Evolutionary conservation across 1,284 basidiomycete species (phyloP).

Genomic region (Binderoboletus segoi): DNA sequence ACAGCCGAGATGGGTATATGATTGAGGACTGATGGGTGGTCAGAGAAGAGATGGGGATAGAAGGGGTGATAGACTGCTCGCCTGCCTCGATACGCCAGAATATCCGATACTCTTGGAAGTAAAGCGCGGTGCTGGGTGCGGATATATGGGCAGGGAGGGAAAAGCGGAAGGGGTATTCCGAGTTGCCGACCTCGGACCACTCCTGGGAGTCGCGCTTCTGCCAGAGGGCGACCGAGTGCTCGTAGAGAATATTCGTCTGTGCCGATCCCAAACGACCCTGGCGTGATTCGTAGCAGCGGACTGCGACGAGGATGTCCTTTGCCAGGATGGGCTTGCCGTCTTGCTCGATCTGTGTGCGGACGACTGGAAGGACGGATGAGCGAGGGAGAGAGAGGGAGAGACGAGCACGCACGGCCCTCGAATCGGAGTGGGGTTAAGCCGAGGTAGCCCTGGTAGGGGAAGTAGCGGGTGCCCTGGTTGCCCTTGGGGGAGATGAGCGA

Average conservation of each 20-base stretch:
- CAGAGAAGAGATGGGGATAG: conserved; percentile 12
- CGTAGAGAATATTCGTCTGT: conserved; percentile 66
- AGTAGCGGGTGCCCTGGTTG: conserved; percentile 69
- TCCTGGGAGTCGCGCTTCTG: conserved; percentile 57
- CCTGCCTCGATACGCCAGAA: conserved; percentile 83
- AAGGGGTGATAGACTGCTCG: conserved; percentile 39
- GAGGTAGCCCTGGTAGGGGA: conserved; percentile 76
- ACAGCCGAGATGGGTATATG: conserved; percentile 66
- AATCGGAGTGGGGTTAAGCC: conserved; percentile 78
- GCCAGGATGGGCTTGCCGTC: conserved; percentile 68
- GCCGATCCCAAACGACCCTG: conserved; percentile 57
- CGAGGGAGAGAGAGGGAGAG: conserved; percentile 2
- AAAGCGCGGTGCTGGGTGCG: conserved; percentile 66
- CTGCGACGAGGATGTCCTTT: conserved; percentile 62
- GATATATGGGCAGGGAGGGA: conserved; percentile 60
- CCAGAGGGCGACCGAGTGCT: conserved; percentile 69
- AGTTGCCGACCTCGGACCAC: conserved; percentile 60
- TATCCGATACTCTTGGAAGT: conserved; percentile 76
- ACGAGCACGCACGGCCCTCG: conserved; percentile 62
- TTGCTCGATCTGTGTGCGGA: conserved; percentile 69
- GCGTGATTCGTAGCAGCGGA: conserved; percentile 79
- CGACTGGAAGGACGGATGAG: conserved; percentile 43
- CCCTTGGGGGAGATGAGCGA: conserved; percentile 62
- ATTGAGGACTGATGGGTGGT: conserved; percentile 53
- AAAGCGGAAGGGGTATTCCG: conserved; percentile 72